A percentile compares a stretch with the other conserved stretches of the same genome.
phyloP scores from a whole-genome alignment of 164 flowering plant species.

The Paratinospora sagittata region DNA sequence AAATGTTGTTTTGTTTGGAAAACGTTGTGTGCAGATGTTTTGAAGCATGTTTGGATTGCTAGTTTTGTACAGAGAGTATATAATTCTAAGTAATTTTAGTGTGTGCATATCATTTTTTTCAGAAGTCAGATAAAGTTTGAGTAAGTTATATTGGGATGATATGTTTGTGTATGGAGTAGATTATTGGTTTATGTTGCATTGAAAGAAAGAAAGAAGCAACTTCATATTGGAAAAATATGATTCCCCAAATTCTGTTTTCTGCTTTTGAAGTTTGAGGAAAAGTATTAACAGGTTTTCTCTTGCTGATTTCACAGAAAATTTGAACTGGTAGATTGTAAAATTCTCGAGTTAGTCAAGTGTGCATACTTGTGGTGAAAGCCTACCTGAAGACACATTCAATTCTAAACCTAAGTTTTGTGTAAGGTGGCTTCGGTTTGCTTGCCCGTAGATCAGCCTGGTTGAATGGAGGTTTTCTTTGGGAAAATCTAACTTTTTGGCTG shows the following conservation, averaged over 20 bases:
- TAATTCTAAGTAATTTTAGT: background rate
- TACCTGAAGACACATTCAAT: background rate
- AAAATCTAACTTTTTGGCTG: conserved; percentile 27
- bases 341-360: conserved; percentile 7
- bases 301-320: conserved; percentile 27
- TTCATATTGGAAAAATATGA: background rate
- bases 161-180: background rate
- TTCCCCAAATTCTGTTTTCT: background rate
- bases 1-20: background rate
- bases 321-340: conserved; percentile 11
- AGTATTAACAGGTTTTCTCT: conserved; percentile 10
- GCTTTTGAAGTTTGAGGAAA: background rate
- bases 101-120: background rate
- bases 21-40: background rate
- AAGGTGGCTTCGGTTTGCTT: background rate
- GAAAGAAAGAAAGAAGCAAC: conserved; percentile 3
- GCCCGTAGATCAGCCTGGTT: background rate
- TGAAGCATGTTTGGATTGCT: background rate
- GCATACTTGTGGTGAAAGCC: background rate
- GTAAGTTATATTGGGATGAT: background rate
- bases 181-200: background rate
- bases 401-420: background rate
- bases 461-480: conserved; percentile 15
- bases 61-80: background rate
- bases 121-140: background rate